Percentiles rank a stretch among this genome's conserved stretches.
Conservation (phyloP, 1,139 yeast species). For the Oligophagozyma castellii region DNA sequence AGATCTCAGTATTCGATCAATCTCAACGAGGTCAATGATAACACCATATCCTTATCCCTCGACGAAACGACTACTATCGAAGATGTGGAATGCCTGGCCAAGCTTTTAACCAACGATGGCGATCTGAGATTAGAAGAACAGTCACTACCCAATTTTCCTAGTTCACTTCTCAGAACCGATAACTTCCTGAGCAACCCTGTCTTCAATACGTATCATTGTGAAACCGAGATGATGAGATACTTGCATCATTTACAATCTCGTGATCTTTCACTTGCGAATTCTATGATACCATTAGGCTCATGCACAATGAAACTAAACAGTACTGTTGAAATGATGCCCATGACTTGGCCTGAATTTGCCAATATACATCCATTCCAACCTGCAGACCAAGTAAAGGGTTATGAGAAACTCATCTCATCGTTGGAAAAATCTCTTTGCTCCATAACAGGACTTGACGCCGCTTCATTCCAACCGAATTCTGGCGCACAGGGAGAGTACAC, state of each 20-base stretch:
- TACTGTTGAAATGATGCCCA: slow-evolving; percentile 87
- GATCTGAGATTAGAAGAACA: neutral
- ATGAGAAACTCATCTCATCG: slow-evolving; percentile 57
- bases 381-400: slow-evolving; percentile 72
- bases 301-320: slow-evolving; percentile 97
- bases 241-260: slow-evolving; percentile 72
- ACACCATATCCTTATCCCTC: slow-evolving; percentile 56
- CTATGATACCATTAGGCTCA: slow-evolving; percentile 95
- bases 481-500: slow-evolving; percentile 99
- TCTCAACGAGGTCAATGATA: slow-evolving; percentile 51
- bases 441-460: slow-evolving; percentile 89
- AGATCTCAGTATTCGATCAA: slow-evolving; percentile 54
- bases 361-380: slow-evolving; percentile 91
- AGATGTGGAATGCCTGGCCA: slow-evolving; percentile 46
- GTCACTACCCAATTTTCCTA: slow-evolving; percentile 32
- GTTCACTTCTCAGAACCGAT: slow-evolving; percentile 45
- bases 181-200: slow-evolving; percentile 58
- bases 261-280: slow-evolving; percentile 85
- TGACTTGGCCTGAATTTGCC: slow-evolving; percentile 88
- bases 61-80: slow-evolving; percentile 71
- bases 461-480: slow-evolving; percentile 90
- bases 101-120: slow-evolving; percentile 38
- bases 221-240: slow-evolving; percentile 88
- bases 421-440: slow-evolving; percentile 77
- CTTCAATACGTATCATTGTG: slow-evolving; percentile 81